Base-by-base conservation (phyloP, 106 monocot species). In the Apostasia shenzhenica region DNA sequence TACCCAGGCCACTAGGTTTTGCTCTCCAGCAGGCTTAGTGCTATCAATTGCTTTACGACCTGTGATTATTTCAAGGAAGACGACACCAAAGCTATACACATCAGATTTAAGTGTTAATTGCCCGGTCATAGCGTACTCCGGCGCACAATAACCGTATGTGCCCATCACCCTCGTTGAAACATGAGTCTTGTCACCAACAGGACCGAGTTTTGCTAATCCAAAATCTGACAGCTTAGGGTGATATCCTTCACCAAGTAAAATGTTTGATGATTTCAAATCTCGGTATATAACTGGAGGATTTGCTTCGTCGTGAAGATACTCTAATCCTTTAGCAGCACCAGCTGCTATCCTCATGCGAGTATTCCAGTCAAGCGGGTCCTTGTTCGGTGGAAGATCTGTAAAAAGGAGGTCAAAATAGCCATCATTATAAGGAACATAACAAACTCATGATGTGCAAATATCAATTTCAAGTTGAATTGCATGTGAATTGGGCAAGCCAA, bases 221-320 rank as follows among this genome's bases (percentile, higher is more conserved):
- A 57, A 57, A 57, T 57, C 57, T 2, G 57, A 57, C 2, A 57
- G 14, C 57, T 57, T 57, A 0, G 57, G 26, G 37, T 57, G 57
- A 57, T 57, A 57, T 57, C 57, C 57, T 57, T 57, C 57, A 38
- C 57, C 57, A 39, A 57, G 57, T 3, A 57, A 14, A 5, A 57
- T 57, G 57, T 57, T 57, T 57, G 57, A 57, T n/a, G 57, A 57
- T 57, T 57, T 57, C 1, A 57, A 57, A 57, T 57, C 57, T 57
- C 57, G n/a, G 57, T 57, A 57, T 6, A 57, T 57, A 26, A 57
- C 57, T 4, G 57, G 57, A 57, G 57, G 57, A 57, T 14, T 57
- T 57, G 57, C 57, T 37, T 57, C 37, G 57, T 57, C 57, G n/a
- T 57, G 57, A 2, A 57, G 57, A 26, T 57, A 57, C 37, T 57